These are phyloP conservation scores for Aegilops bicornis DNA, from an alignment of 176 grass and related monocot genomes.

Conservation along the genomic window DNA sequence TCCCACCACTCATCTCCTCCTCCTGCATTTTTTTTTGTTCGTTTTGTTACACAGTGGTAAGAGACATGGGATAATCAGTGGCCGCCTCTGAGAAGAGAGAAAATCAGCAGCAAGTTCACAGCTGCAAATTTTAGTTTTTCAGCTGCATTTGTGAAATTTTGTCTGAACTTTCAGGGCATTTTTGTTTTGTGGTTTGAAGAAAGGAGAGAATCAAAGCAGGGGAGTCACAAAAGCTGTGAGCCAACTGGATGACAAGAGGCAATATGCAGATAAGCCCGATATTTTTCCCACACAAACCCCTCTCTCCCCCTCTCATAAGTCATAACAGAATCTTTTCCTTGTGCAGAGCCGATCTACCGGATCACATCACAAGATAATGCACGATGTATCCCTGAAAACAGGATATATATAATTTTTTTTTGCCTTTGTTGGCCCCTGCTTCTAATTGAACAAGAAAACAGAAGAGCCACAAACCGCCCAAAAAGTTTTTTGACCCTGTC, in stretches of 20 bases:
- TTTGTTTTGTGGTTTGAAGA: background rate
- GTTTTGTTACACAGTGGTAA: background rate
- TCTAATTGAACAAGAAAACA: too few relatives aligned
- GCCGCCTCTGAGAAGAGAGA: background rate
- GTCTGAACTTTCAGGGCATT: background rate
- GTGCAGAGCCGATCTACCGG: background rate
- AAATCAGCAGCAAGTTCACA: background rate
- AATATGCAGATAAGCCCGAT: background rate
- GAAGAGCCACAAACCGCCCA: too few relatives aligned
- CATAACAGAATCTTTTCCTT: background rate
- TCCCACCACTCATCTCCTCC: conserved; percentile 55
- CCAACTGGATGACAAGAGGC: background rate
- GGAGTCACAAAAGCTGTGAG: conserved; percentile 3
- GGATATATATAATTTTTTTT: too few relatives aligned
- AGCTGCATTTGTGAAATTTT: background rate
- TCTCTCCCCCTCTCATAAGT: too few relatives aligned
- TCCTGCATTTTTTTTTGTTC: background rate
- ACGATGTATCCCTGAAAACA: too few relatives aligned
- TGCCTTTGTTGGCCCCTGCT: too few relatives aligned
- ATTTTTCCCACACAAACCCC: background rate
- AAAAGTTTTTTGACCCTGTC: too few relatives aligned
- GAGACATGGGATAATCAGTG: background rate
- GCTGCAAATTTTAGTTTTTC: background rate
- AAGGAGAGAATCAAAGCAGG: too few relatives aligned
- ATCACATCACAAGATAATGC: background rate